Evolutionary conservation across 306 rosid genomes (phyloP), one percentile per base, ranked within the genome.

Genomic region (Vicia sativa): DNA sequence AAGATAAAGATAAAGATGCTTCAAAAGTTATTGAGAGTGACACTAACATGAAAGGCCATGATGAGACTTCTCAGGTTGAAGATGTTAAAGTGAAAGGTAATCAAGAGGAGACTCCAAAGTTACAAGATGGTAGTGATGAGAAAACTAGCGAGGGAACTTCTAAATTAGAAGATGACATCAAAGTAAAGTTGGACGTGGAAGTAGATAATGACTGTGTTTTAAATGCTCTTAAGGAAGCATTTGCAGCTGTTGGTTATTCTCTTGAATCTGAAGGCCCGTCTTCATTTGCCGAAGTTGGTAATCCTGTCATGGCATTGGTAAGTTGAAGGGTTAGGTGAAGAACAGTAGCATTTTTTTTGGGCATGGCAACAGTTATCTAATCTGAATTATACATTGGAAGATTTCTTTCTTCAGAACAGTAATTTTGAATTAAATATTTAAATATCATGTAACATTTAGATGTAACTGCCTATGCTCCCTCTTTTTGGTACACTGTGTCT

Each of bases 281-380:
- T 67, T 91, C 97, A 21, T 89, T 91, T 79, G 80, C 87, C 45
- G 95, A 85, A 82, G 92, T 85, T 62, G 97, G 96, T 58, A 91
- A 91, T 80, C 96, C 96, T 67, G 96, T 73, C 67, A 83, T 91
- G 92, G 88, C 97, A 79, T 68, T 91, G 95, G 97, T 91, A 87
- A 85, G 95, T 72, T 64, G 56, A 82, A 71, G 71, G 57, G 71
- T 54, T 67, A 42, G 11, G 44, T 42, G 21, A 44, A 46, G 58
- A 39, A 59, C 19, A 62, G 13, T 42, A 49, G 63, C 43, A 39
- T 67, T 67, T 68, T 41, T 8, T 34, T 14, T 53, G 50, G 49
- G 48, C 19, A 48, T 65, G 60, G 29, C 31, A 44, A 60, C 18
- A 4, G 35, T 61, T 74, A 45, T 70, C 14, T 45, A 2, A 52